phyloP scores from a whole-genome alignment of 768 basidiomycete species.

The Sutorius australiensis region DNA sequence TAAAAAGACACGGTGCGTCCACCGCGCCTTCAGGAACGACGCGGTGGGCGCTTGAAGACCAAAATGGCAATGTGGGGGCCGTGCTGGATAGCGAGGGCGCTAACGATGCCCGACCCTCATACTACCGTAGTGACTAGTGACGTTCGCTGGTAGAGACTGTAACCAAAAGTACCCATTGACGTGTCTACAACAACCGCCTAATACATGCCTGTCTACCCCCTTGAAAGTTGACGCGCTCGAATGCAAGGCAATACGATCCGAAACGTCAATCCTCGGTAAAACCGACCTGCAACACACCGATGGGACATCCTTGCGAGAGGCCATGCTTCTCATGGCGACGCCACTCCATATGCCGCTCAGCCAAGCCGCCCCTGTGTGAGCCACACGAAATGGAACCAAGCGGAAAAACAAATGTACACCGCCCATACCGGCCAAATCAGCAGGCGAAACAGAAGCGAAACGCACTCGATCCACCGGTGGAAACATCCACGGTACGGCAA shows the following conservation, averaged over 20 bases:
- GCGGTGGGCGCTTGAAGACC: conserved; percentile 9
- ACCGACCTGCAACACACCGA: conserved; percentile 4
- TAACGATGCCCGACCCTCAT: background rate
- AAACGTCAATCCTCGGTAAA: background rate
- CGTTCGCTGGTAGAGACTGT: too few relatives aligned
- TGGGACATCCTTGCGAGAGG: background rate
- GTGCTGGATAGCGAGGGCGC: conserved; percentile 6
- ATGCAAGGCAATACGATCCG: too few relatives aligned
- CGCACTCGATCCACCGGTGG: background rate
- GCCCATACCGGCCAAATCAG: background rate
- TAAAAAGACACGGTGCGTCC: background rate
- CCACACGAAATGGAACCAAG: conserved; percentile 3
- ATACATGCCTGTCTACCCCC: too few relatives aligned
- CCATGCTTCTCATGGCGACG: conserved; percentile 3
- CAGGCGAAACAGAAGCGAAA: background rate
- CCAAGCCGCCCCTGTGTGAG: background rate
- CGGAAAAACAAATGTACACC: background rate
- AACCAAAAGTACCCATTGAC: too few relatives aligned
- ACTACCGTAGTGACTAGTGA: background rate
- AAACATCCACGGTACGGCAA: background rate
- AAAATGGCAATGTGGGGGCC: conserved; percentile 13
- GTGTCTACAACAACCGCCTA: too few relatives aligned
- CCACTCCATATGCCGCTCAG: background rate
- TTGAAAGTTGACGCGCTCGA: too few relatives aligned
- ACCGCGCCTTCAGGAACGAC: background rate